Evolutionary conservation across 345 rosid species (phyloP), one percentile per base, ranked within the genome.

Genomic region (Salix koriyanagi): DNA sequence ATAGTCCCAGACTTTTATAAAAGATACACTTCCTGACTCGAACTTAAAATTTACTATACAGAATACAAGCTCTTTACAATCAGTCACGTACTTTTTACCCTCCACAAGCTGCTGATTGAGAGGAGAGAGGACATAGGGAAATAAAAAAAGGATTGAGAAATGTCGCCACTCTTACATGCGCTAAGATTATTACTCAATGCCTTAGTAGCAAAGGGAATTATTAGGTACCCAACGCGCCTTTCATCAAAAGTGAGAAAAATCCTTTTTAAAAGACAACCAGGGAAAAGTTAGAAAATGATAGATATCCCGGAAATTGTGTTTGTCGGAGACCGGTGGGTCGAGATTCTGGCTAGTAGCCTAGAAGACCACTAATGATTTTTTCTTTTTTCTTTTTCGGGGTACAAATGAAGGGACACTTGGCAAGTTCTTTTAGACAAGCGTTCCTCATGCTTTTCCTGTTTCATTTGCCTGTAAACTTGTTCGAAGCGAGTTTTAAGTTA

Each of bases 11-110:
- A 30, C 0, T 30, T 4, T 30, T 30, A 30, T 1, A 30, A 30
- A 3, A 2, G 32, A 30, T 30, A 3, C 32, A 30, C 1, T 2
- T 2, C 4, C 32, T 30, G 32, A 30, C 4, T 30, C 32, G 32
- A 30, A 30, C 4, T 30, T 2, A 0, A 30, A 0, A 30, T 3
- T 30, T 30, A 0, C 0, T 30, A 2, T 30, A 4, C 32, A 30
- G 2, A 30, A 3, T 3, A 0, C 4, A 30, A 30, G 3, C 32
- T 2, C 32, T 30, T 30, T 30, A 30, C 4, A 2, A 30, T 3
- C 4, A 1, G n/a, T n/a, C n/a, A n/a, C n/a, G n/a, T 0, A 28
- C 5, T 58, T 58, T 25, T 9, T n/a, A n/a, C 62, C 62, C 6
- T n/a, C 14, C 3, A 21, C 10, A n/a, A 23, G 13, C 14, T 1